phyloP scores from a whole-genome alignment of 2,329 filamentous ascomycete genomes.

The Huntiella abstrusa region DNA sequence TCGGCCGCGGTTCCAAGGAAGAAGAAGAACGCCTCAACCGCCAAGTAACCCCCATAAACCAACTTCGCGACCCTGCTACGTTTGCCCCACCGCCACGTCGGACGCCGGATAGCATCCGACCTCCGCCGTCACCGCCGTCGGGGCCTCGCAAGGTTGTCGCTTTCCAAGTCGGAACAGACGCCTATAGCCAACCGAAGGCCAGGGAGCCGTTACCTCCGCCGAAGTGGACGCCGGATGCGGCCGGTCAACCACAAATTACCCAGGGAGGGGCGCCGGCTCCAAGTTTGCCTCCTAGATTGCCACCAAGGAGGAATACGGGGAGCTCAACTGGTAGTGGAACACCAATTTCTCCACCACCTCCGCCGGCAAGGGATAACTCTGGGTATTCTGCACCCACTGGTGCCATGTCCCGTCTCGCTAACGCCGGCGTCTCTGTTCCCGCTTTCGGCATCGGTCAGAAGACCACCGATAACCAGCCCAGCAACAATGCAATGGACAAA shows the following conservation, averaged over 20 bases:
- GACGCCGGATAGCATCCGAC: constrained; percentile 19
- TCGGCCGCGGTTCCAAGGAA: constrained; percentile 23
- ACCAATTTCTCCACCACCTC: constrained; percentile 14
- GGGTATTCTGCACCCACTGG: constrained; percentile 37
- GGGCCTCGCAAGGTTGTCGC: constrained; percentile 3
- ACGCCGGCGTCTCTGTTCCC: constrained; percentile 61
- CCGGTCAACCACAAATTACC: constrained; percentile 27
- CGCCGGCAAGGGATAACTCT: constrained; percentile 14
- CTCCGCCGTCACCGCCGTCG: constrained; percentile 15
- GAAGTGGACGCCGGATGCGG: constrained; percentile 47
- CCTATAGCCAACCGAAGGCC: constrained; percentile 3
- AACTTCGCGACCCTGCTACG: constrained; percentile 54
- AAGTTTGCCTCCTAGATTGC: constrained; percentile 50
- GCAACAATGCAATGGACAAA: constrained; percentile 14
- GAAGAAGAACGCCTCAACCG: constrained; percentile 18
- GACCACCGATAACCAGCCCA: constrained; percentile 12
- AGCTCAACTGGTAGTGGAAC: constrained; percentile 19
- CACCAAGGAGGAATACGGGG: constrained; percentile 22
- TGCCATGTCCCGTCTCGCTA: constrained; percentile 36
- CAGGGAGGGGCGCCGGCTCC: constrained; percentile 29
- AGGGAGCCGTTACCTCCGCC: constrained; percentile 30
- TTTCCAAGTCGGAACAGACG: constrained; percentile 13
- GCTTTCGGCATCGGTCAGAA: constrained; percentile 44
- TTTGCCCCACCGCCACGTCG: constrained; percentile 70
- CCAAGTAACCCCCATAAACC: constrained; percentile 41